Conservation (phyloP, 1,284 basidiomycete genomes). For the Meira miltonrushii region DNA sequence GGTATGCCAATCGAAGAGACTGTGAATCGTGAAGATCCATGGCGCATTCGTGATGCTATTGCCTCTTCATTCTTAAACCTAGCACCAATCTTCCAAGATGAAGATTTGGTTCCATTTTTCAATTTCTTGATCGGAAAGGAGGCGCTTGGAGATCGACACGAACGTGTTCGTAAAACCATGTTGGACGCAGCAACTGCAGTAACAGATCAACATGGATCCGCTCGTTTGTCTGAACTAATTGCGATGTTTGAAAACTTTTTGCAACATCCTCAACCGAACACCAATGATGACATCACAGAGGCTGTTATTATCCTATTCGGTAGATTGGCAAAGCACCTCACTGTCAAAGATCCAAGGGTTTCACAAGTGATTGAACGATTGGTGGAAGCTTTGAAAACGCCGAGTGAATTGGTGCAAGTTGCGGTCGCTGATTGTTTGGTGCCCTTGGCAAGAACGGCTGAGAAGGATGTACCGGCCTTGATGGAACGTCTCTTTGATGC, state of each 20-base stretch:
- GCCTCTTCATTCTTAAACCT: constrained; percentile 68
- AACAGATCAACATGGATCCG: constrained; percentile 77
- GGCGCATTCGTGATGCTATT: constrained; percentile 74
- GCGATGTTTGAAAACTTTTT: constrained; percentile 79
- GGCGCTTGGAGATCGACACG: constrained; percentile 78
- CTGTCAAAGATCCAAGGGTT: constrained; percentile 56
- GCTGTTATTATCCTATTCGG: constrained; percentile 93
- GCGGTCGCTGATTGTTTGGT: constrained; percentile 87
- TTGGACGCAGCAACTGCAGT: constrained; percentile 74
- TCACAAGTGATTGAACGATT: constrained; percentile 73
- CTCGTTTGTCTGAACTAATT: constrained; percentile 71
- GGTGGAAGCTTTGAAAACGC: constrained; percentile 84
- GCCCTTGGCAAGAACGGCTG: constrained; percentile 73
- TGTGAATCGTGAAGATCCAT: constrained; percentile 86
- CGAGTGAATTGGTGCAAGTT: constrained; percentile 91
- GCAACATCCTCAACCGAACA: constrained; percentile 51
- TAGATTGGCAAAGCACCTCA: constrained; percentile 81
- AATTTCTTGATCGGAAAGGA: constrained; percentile 77
- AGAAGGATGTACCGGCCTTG: constrained; percentile 57
- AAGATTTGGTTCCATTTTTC: constrained; percentile 74
- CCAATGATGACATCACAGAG: constrained; percentile 65
- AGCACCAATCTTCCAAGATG: constrained; percentile 65
- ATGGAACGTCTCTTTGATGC: constrained; percentile 69
- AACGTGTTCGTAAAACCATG: constrained; percentile 80
- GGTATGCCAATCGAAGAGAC: constrained; percentile 90